Conservation (phyloP, 2,329 filamentous ascomycete species). For the Aspergillus chevalieri region DNA sequence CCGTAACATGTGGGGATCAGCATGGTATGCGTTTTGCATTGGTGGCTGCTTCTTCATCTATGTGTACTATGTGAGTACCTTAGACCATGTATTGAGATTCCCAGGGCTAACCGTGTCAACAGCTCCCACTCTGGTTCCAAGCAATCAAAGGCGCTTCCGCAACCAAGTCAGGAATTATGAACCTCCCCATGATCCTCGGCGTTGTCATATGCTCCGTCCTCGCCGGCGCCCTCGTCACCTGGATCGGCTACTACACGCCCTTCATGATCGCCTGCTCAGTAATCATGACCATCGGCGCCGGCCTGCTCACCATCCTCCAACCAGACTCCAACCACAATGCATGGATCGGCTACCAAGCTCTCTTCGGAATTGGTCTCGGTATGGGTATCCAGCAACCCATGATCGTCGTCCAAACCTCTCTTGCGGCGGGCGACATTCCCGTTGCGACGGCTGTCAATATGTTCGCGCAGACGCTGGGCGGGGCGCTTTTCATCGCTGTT, state of each 20-base stretch:
- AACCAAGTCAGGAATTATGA: constrained; percentile 34
- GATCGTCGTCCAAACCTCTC: constrained; percentile 30
- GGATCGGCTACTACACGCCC: constrained; percentile 35
- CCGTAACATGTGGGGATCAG: constrained; percentile 37
- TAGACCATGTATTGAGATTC: not conserved
- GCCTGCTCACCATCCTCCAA: constrained; percentile 30
- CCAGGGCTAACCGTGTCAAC: not conserved
- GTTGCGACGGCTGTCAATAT: constrained; percentile 30
- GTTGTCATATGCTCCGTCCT: constrained; percentile 28
- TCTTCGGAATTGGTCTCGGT: constrained; percentile 32
- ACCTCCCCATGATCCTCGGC: constrained; percentile 28
- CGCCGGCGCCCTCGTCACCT: constrained; percentile 24
- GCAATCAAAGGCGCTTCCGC: constrained; percentile 31
- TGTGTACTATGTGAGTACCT: constrained; percentile 36
- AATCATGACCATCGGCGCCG: constrained; percentile 29
- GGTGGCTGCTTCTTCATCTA: constrained; percentile 41
- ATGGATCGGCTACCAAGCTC: constrained; percentile 37
- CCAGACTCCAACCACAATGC: constrained; percentile 22
- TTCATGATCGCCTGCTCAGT: constrained; percentile 31
- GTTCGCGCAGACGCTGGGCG: constrained; percentile 34
- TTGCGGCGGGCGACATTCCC: constrained; percentile 27
- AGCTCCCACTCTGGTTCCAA: constrained; percentile 43
- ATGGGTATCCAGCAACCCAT: constrained; percentile 32
- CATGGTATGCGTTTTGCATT: constrained; percentile 37
- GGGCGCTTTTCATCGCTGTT: constrained; percentile 32